Conservation (phyloP, 2,329 filamentous ascomycete species). For the Arachnopeziza araneosa region DNA sequence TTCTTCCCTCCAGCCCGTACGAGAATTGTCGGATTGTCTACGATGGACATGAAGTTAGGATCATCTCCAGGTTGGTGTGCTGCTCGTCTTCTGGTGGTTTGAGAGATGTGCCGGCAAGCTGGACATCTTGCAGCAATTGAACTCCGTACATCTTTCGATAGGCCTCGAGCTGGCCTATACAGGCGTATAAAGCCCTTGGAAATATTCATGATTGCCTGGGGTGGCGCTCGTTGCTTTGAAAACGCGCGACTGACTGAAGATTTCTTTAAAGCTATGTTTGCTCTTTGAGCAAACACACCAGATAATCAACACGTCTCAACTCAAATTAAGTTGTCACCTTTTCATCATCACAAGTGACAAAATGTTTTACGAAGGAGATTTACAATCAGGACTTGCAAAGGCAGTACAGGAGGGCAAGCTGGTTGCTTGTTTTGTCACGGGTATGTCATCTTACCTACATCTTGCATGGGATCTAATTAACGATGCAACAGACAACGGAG, state of each 20-base stretch:
- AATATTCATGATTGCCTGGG: constrained; percentile 15
- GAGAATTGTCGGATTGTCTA: constrained; percentile 78
- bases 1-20: constrained; percentile 61
- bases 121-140: constrained; percentile 14
- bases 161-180: neutral
- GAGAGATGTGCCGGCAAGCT: constrained; percentile 25
- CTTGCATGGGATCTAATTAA: constrained; percentile 4
- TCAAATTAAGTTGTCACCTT: neutral
- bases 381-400: constrained; percentile 74
- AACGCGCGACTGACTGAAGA: neutral
- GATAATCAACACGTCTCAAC: neutral
- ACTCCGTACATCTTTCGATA: constrained; percentile 1
- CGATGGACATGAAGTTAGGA: constrained; percentile 74
- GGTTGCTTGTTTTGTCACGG: constrained; percentile 79
- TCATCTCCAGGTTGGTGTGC: constrained; percentile 52
- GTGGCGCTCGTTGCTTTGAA: neutral
- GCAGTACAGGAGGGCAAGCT: constrained; percentile 72
- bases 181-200: constrained; percentile 12
- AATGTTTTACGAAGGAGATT: constrained; percentile 78
- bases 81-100: constrained; percentile 12
- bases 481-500: constrained; percentile 52
- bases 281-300: constrained; percentile 5
- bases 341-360: constrained; percentile 9
- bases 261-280: constrained; percentile 3
- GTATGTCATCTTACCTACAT: constrained; percentile 36